Evolutionary conservation across 2,329 filamentous ascomycete species (phyloP).

Genomic region (Xylariomycetidae sp.): DNA sequence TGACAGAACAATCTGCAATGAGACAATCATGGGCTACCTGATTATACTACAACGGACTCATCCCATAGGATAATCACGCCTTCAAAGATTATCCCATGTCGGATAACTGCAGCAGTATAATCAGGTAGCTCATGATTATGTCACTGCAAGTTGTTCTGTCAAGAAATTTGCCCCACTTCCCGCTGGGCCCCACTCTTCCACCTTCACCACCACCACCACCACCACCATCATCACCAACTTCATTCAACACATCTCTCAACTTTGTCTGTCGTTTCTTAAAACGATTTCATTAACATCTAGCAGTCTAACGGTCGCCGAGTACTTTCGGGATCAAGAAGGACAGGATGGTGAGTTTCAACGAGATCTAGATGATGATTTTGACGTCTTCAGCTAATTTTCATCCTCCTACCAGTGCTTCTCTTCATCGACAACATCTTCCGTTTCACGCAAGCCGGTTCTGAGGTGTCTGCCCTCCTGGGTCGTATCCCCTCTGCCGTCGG

Average conservation of each 20-base stretch:
- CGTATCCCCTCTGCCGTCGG: conserved; percentile 99
- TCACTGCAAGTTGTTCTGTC: no score
- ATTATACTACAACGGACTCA: conserved; percentile 59
- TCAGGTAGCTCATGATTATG: no score
- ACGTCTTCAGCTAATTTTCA: neutral
- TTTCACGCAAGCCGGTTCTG: conserved; percentile 99
- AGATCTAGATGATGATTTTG: neutral
- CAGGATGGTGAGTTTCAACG: conserved; percentile 67
- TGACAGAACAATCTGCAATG: no score
- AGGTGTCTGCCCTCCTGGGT: conserved; percentile 98
- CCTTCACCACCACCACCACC: no score
- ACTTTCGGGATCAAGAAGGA: conserved; percentile 71
- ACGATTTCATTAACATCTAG: neutral
- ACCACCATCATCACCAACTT: no score
- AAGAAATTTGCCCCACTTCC: no score
- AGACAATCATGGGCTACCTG: no score
- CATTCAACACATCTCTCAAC: neutral
- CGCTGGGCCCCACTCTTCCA: no score
- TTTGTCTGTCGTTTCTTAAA: no score
- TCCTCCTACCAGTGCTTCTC: conserved; percentile 64
- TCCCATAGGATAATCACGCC: no score
- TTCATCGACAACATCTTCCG: conserved; percentile 99
- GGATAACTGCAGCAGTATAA: no score
- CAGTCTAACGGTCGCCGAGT: conserved; percentile 63
- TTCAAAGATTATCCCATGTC: no score